Conservation (phyloP, 2,329 filamentous ascomycete genomes). For the Aureobasidium sp. region DNA sequence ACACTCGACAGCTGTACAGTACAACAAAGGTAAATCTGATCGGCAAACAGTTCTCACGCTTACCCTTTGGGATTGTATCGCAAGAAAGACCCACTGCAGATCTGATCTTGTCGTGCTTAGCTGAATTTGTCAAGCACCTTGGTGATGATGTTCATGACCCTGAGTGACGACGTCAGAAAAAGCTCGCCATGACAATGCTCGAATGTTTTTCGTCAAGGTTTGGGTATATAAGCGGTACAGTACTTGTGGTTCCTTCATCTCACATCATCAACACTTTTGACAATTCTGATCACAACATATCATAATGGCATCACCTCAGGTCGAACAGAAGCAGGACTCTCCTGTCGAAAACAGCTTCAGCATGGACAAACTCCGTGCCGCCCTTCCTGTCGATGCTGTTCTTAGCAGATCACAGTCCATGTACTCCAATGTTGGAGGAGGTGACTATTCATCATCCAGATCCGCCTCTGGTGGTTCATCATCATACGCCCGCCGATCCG, state of each 20-base stretch:
- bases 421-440: background rate
- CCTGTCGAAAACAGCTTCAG: background rate
- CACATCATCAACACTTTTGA: background rate
- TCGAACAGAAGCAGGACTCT: conserved; percentile 1
- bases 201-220: background rate
- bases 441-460: background rate
- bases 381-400: conserved; percentile 12
- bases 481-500: background rate
- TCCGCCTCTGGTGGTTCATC: background rate
- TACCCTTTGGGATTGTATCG: background rate
- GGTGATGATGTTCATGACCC: background rate
- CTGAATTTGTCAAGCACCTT: conserved; percentile 2
- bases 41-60: background rate
- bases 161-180: background rate
- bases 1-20: background rate
- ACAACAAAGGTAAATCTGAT: background rate
- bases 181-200: background rate
- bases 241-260: background rate
- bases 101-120: background rate
- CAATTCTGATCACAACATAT: background rate
- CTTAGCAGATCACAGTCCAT: conserved; percentile 12
- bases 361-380: conserved; percentile 13
- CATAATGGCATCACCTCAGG: background rate
- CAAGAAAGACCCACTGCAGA: conserved; percentile 1
- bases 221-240: background rate